Percentiles rank a stretch among this genome's conserved stretches.
These are phyloP conservation scores for Logfia minima DNA, from an alignment of 129 eudicot species.

Conservation along the genomic window DNA sequence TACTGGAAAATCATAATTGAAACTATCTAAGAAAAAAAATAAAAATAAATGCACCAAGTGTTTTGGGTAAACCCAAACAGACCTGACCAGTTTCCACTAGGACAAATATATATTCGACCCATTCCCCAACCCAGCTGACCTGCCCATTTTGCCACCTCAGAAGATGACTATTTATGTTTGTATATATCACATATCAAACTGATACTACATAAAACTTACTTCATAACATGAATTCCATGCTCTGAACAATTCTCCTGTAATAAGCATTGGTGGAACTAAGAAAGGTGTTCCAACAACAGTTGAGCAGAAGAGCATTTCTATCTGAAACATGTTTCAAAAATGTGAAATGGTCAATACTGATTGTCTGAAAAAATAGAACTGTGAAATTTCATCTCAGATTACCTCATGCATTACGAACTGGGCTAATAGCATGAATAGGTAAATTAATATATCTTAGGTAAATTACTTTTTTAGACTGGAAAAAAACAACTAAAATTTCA, in stretches of 20 bases:
- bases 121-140: neutral
- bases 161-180: neutral
- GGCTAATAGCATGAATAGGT: neutral
- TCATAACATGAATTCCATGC: slow-evolving; percentile 91
- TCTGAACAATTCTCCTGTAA: slow-evolving; percentile 81
- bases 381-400: neutral
- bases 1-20: neutral
- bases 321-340: slow-evolving; percentile 39
- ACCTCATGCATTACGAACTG: neutral
- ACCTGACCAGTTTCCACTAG: neutral
- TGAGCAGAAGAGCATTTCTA: slow-evolving; percentile 97
- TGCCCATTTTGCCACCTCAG: neutral
- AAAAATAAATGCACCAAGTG: neutral
- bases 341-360: slow-evolving; percentile 6
- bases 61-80: neutral
- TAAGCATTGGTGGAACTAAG: slow-evolving; percentile 83
- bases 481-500: too few species aligned
- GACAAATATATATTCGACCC: neutral
- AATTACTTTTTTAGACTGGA: neutral
- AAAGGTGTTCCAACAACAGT: slow-evolving; percentile 91
- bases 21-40: neutral
- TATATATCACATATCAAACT: neutral
- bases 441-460: too few species aligned
- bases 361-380: neutral
- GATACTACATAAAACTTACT: slow-evolving; percentile 40